phyloP scores from a whole-genome alignment of 228 moss, liverwort and hornwort species.

The Sphagnum magellanicum region DNA sequence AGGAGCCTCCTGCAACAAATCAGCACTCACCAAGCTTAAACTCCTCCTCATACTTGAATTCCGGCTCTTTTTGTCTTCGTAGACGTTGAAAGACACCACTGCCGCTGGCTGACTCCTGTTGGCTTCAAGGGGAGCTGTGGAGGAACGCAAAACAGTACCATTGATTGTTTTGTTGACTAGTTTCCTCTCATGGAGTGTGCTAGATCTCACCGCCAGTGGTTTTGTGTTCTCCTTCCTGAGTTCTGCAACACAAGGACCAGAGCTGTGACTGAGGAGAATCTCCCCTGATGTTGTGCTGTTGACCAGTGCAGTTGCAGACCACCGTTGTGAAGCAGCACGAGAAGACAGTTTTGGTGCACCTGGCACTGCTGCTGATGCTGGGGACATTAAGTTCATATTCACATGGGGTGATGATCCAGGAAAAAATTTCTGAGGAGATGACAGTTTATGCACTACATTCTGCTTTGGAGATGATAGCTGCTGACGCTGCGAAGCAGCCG shows the following conservation, averaged over 20 bases:
- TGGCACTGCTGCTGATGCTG: too few relatives aligned
- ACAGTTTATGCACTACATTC: conserved; percentile 48
- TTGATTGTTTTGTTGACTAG: conserved; percentile 29
- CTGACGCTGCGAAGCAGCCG: too few relatives aligned
- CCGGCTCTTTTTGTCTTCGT: conserved; percentile 68
- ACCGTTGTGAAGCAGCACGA: conserved; percentile 4
- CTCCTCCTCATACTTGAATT: conserved; percentile 50
- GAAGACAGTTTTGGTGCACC: background rate
- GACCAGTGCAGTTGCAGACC: too few relatives aligned
- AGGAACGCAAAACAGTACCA: conserved; percentile 34
- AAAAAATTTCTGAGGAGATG: conserved; percentile 52
- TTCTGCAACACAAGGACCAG: conserved; percentile 81
- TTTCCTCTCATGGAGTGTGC: conserved; percentile 31
- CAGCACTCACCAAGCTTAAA: conserved; percentile 17
- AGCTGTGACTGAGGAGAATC: conserved; percentile 62
- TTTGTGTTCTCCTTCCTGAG: conserved; percentile 93
- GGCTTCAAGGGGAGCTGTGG: conserved; percentile 52
- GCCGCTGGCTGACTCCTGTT: conserved; percentile 46
- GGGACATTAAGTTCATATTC: too few relatives aligned
- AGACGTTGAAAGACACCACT: conserved; percentile 9
- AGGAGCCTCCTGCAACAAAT: conserved; percentile 22
- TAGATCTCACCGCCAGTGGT: conserved; percentile 50
- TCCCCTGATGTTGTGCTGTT: conserved; percentile 36
- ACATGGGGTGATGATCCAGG: conserved; percentile 2
- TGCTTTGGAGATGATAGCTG: conserved; percentile 21